A percentile compares a stretch with the other conserved stretches of the same genome.
These are phyloP conservation scores for Lachancea thermotolerans DNA, from an alignment of 805 yeast species.

Conservation along the genomic window DNA sequence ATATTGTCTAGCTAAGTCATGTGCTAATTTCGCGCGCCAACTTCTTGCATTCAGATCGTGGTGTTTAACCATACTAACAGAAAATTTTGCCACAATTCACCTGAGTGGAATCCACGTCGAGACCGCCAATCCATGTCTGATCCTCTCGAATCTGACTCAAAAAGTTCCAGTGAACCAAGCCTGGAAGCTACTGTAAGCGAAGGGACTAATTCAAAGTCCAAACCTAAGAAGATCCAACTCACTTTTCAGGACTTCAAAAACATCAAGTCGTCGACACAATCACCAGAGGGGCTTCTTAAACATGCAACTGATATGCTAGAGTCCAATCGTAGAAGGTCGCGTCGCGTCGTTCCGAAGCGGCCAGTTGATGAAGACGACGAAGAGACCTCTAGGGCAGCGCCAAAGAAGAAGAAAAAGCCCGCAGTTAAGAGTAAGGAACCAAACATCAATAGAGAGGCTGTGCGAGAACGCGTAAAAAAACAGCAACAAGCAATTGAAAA, in stretches of 20 bases:
- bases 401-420: slow-evolving; percentile 6
- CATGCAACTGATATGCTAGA: slow-evolving; percentile 4
- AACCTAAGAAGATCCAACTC: slow-evolving; percentile 15
- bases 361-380: slow-evolving; percentile 10
- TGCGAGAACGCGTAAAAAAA: slow-evolving; percentile 4
- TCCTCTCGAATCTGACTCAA: neutral
- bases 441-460: slow-evolving; percentile 6
- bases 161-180: neutral
- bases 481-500: slow-evolving; percentile 7
- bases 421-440: slow-evolving; percentile 6
- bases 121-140: neutral
- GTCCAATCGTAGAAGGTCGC: slow-evolving; percentile 7
- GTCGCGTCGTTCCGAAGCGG: slow-evolving; percentile 11
- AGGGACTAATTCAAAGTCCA: neutral
- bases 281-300: slow-evolving; percentile 3
- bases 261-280: slow-evolving; percentile 14
- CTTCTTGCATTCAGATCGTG: too few species aligned
- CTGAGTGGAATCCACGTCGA: neutral
- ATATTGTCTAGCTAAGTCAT: neutral
- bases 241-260: slow-evolving; percentile 27
- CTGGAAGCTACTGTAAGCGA: neutral
- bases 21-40: neutral
- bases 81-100: slow-evolving; percentile 1
- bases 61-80: neutral
- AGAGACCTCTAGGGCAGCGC: slow-evolving; percentile 1